A percentile compares a stretch with the other conserved stretches of the same genome.
Evolutionary conservation across 148 eudicot genomes (phyloP).

Genomic region (Rhododendron kiyosumense): DNA sequence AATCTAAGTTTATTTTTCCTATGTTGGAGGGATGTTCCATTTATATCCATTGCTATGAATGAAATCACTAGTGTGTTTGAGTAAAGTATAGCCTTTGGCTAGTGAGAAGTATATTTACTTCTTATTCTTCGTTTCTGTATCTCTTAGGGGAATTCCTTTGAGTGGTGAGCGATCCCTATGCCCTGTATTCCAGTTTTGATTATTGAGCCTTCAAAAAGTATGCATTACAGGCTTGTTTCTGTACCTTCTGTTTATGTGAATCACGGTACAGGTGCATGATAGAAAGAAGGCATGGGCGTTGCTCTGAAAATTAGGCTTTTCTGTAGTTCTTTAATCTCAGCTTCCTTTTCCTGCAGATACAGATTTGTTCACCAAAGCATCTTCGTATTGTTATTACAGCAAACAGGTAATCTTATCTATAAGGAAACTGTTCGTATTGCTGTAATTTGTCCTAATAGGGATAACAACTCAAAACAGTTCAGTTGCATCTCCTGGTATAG

Average conservation of each 20-base stretch:
- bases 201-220: not conserved
- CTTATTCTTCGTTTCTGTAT: too few species aligned
- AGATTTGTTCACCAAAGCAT: slow-evolving; percentile 1
- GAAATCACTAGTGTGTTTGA: too few species aligned
- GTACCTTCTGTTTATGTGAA: slow-evolving; percentile 39
- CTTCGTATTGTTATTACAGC: not conserved
- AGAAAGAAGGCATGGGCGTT: slow-evolving; percentile 53
- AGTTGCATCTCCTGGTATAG: not conserved
- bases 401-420: not conserved
- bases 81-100: too few species aligned
- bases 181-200: too few species aligned
- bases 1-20: too few species aligned
- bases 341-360: slow-evolving; percentile 47
- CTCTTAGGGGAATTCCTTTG: too few species aligned
- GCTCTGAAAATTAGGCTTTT: slow-evolving; percentile 56
- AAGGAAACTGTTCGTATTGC: not conserved
- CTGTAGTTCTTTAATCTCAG: slow-evolving; percentile 41
- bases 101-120: too few species aligned
- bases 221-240: not conserved
- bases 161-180: too few species aligned
- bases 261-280: slow-evolving; percentile 27
- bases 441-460: not conserved
- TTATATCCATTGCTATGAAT: too few species aligned
- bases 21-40: too few species aligned
- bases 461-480: not conserved